A percentile compares a stretch with the other conserved stretches of the same genome.
These are phyloP conservation scores for Exsudoporus frostii DNA, from an alignment of 768 basidiomycete genomes.

Conservation along the genomic window DNA sequence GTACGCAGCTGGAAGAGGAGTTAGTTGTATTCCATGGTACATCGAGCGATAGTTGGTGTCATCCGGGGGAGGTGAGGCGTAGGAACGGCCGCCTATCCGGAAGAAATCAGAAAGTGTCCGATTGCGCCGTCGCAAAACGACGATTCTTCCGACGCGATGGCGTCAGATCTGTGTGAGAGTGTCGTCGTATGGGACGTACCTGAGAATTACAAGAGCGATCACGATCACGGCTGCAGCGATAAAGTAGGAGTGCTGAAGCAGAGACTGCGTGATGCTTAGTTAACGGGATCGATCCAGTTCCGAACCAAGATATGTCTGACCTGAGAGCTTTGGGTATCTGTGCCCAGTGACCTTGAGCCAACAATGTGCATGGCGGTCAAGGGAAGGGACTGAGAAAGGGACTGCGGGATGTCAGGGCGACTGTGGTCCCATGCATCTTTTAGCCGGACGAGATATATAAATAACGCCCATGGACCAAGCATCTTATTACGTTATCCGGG, in stretches of 20 bases:
- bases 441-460: not conserved
- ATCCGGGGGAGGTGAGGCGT: constrained; percentile 1
- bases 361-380: constrained; percentile 9
- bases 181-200: constrained; percentile 8
- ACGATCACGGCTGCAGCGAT: constrained; percentile 13
- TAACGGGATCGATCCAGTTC: not conserved
- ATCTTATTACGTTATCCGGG: not conserved
- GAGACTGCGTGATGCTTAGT: constrained; percentile 9
- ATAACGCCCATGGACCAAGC: not conserved
- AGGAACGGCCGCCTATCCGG: not conserved
- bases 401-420: not conserved
- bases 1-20: constrained; percentile 21
- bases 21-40: constrained; percentile 16
- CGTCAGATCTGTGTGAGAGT: constrained; percentile 2
- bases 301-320: constrained; percentile 6
- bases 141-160: constrained; percentile 7
- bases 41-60: constrained; percentile 3
- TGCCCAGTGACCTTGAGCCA: not conserved
- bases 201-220: constrained; percentile 16
- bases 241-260: constrained; percentile 24
- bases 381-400: not conserved
- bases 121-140: constrained; percentile 24
- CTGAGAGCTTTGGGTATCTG: not conserved
- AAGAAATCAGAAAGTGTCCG: constrained; percentile 22
- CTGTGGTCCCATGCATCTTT: not conserved